These are phyloP conservation scores for Wallacemonas sp. DNA, from an alignment of 208 protist species.

Conservation along the genomic window DNA sequence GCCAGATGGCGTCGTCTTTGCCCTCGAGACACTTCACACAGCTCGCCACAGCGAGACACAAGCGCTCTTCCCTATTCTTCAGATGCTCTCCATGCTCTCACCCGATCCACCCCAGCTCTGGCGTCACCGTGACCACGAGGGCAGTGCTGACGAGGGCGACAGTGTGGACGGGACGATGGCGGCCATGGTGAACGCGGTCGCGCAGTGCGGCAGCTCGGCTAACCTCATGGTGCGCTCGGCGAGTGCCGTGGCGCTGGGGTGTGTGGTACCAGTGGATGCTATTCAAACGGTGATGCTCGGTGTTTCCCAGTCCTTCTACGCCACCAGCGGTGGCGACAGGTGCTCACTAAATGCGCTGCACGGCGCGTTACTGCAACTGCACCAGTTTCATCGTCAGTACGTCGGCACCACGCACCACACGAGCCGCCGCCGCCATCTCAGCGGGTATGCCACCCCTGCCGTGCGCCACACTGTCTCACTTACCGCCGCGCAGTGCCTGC, in stretches of 20 bases:
- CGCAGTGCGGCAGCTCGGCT: constrained; percentile 43
- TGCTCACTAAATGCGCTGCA: constrained; percentile 57
- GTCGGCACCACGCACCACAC: constrained; percentile 59
- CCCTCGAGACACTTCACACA: constrained; percentile 41
- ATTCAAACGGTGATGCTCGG: background rate
- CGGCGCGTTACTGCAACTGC: constrained; percentile 76
- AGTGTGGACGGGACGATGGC: background rate
- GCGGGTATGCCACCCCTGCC: constrained; percentile 29
- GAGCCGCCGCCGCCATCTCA: constrained; percentile 33
- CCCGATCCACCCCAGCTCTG: constrained; percentile 65
- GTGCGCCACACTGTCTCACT: constrained; percentile 19
- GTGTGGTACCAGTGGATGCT: constrained; percentile 54
- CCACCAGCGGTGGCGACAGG: background rate
- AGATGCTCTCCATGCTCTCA: constrained; percentile 90
- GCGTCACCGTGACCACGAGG: background rate
- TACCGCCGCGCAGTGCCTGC: constrained; percentile 26
- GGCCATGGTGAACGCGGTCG: constrained; percentile 58
- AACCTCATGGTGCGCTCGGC: constrained; percentile 84
- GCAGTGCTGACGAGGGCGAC: background rate
- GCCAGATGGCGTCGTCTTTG: constrained; percentile 65
- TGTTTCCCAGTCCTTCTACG: constrained; percentile 6
- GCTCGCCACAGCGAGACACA: constrained; percentile 33
- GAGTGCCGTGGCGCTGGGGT: constrained; percentile 71
- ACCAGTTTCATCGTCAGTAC: constrained; percentile 77
- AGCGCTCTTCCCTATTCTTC: constrained; percentile 84